Evolutionary conservation across 2,329 filamentous ascomycete genomes (phyloP).

Genomic region (Huntiella bhutanensis): DNA sequence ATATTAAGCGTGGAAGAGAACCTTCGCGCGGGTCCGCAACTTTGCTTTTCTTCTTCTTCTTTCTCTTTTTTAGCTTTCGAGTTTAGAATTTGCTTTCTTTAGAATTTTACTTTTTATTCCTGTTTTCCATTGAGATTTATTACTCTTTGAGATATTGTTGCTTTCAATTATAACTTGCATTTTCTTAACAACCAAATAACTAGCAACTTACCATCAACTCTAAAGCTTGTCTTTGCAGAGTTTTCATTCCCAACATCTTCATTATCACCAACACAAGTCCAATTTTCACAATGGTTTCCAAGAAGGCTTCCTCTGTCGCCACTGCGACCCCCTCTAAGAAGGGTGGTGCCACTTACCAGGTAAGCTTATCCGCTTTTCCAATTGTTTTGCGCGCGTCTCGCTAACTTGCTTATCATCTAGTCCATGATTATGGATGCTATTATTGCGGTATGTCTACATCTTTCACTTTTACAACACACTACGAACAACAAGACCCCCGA

Average conservation of each 20-base stretch:
- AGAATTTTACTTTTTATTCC: neutral
- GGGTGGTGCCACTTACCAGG: conserved; percentile 39
- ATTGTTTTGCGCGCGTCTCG: neutral
- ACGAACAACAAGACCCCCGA: too few relatives aligned
- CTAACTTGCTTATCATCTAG: conserved; percentile 23
- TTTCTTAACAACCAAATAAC: neutral
- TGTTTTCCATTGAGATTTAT: conserved; percentile 3
- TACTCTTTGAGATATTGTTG: neutral
- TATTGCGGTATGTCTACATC: conserved; percentile 32
- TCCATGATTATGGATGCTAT: conserved; percentile 47
- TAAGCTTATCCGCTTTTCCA: conserved; percentile 20
- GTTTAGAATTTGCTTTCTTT: neutral
- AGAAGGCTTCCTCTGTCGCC: conserved; percentile 29
- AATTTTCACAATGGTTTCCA: conserved; percentile 34
- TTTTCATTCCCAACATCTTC: neutral
- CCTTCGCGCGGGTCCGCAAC: too few relatives aligned
- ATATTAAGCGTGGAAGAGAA: too few relatives aligned
- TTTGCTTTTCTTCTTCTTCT: conserved; percentile 15
- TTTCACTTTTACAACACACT: conserved; percentile 5
- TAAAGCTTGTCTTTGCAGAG: neutral
- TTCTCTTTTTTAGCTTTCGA: conserved; percentile 13
- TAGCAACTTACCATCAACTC: neutral
- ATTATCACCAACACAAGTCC: neutral
- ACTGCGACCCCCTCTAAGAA: conserved; percentile 29
- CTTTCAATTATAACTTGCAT: neutral